Base-by-base conservation (phyloP, 2,329 filamentous ascomycete genomes). In the Nannizzia gypsea region DNA sequence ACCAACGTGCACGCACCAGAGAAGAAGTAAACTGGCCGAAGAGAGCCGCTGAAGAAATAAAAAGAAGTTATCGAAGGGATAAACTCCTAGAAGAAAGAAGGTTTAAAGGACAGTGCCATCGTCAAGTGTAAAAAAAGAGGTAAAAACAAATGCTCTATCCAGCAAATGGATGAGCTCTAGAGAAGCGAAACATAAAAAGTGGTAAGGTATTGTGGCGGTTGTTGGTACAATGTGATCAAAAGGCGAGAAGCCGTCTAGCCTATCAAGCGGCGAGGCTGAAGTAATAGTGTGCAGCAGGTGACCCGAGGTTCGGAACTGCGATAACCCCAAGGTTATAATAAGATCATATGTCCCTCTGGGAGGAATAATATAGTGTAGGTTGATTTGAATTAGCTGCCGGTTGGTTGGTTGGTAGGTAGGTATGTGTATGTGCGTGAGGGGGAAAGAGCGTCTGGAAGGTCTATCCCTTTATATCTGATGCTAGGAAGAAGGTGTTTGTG, bases 401-500 rank as follows among this genome's bases (percentile, higher is more conserved):
- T 31, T 2, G 13, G 8, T 28, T n/a, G 31, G 9, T 36, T 11
- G 9, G 9, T 13, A 36, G 31, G 31, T 36, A 36, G 9, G 31
- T 11, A 34, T 2, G 31, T 34, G 31, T 36, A 36, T 6, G 31
- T 34, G 31, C 13, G 9, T 36, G 31, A 11, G 9, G 31, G 31
- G 13, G 13, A 3, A 13, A 36, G 28, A 17, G 13, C 31, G 26
- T 8, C 28, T 20, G 26, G 20, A 26, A 9, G 15, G 15, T n/a
- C n/a, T 17, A 54, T 17, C 50, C 50, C 26, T 54, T 54, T 0
- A 54, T 34, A 26, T 87, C 83, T 60, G 80, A 79, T 59, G 80
- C 81, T 57, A 83, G 79, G 67, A 93, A 90, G 67, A 96, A 88
- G 13, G 88, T 84, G 71, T 97, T 97, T 69, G 90, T 90, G 48